Evolutionary conservation across 1,284 basidiomycete genomes (phyloP), one percentile per base, ranked within the genome.

Genomic region (Trichosporon sp.): DNA sequence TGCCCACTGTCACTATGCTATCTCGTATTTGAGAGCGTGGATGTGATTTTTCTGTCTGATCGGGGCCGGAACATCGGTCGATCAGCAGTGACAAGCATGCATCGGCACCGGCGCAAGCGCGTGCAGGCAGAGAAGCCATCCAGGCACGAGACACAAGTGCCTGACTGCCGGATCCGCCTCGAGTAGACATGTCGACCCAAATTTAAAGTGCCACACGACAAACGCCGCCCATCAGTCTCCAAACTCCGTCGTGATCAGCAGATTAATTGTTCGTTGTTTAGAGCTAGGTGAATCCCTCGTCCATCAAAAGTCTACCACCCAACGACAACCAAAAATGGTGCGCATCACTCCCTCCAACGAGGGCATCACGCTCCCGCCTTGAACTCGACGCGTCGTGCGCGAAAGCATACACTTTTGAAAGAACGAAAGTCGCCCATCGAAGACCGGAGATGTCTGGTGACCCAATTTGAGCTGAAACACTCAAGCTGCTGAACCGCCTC

Each of bases 361-460:
- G 63, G 66, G 58, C 66, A 67, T 67, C 66, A 65, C 66, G 36
- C 37, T 27, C 56, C 59, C 66, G 61, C 63, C 66, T 62, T 60
- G 40, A 64, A 56, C 31, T 37, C 33, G 33, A 37, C 34, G 52
- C 60, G 56, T 59, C 32, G 32, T 46, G 52, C 44, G 23, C 36
- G 21, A 36, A 54, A 54, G 49, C 49, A 54, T 54, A 54, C 49
- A 54, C 49, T 29, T 54, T 54, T 54, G 19, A 37, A 37, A 29
- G 10, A 29, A 6, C 14, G 49, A 54, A 57, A 57, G 32, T 36
- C 56, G 56, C 19, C 25, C 56, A 27, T 13, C 8, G 13, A 8
- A n/a, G 16, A 5, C 27, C 37, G 56, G 62, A 60, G 62, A 63
- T 49, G 58, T 13, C 37, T 46, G 62, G 62, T 63, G 62, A 60